These are phyloP conservation scores for Alternaria arborescens DNA, from an alignment of 2,329 filamentous ascomycete species.

Conservation along the genomic window DNA sequence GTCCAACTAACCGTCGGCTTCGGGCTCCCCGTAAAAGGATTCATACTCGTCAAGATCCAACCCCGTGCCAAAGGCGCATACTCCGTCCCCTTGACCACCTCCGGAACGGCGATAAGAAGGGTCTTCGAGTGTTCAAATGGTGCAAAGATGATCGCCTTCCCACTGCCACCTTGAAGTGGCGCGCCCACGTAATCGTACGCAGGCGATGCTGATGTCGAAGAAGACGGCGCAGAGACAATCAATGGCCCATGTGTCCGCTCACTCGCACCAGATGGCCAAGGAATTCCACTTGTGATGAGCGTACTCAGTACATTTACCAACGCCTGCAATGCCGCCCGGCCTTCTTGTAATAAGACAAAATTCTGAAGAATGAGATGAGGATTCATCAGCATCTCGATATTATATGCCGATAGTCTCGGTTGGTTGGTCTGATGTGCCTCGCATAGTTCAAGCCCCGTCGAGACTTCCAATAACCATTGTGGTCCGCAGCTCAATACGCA, in stretches of 20 bases:
- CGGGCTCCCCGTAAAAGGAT: constrained; percentile 31
- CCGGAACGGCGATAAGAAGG: constrained; percentile 42
- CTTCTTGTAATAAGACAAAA: constrained; percentile 43
- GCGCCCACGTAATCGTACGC: neutral
- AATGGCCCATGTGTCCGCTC: constrained; percentile 45
- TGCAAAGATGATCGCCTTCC: constrained; percentile 44
- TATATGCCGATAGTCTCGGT: constrained; percentile 23
- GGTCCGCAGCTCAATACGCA: constrained; percentile 53
- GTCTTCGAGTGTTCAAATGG: constrained; percentile 45
- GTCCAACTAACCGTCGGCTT: constrained; percentile 49
- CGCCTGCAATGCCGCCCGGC: constrained; percentile 25
- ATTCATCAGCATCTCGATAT: constrained; percentile 37
- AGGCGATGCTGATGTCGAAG: constrained; percentile 13
- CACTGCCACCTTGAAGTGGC: constrained; percentile 13
- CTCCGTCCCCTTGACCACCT: constrained; percentile 29
- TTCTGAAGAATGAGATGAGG: constrained; percentile 49
- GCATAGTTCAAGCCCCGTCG: constrained; percentile 39
- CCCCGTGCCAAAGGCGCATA: constrained; percentile 37
- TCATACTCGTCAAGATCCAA: constrained; percentile 52
- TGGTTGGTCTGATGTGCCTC: constrained; percentile 19
- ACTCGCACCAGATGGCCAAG: constrained; percentile 42
- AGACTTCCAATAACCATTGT: constrained; percentile 50
- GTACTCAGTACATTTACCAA: constrained; percentile 31
- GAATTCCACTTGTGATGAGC: constrained; percentile 43
- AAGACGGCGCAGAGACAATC: constrained; percentile 30